Evolutionary conservation across 1,284 basidiomycete genomes (phyloP), one percentile per base, ranked within the genome.

Genomic region (Wallemia ichthyophaga): DNA sequence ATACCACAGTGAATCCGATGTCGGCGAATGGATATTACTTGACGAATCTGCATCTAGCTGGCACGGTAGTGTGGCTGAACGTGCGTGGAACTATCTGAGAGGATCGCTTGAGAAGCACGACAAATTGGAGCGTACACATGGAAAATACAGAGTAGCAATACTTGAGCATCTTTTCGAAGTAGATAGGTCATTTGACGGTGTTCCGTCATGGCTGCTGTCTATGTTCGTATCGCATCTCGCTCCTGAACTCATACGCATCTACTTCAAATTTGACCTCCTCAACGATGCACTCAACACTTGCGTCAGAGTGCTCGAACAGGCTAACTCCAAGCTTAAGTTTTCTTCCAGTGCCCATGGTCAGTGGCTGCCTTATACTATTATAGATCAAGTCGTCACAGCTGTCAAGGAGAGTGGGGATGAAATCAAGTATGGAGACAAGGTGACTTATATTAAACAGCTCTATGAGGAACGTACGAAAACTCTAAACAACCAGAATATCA

Each of bases 41-140:
- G 79, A 79, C 17, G 85, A 88, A 64, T 79, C 81, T 58, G 78
- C 83, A 5, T 75, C 80, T 1, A 81, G 83, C 1, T 92, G 91
- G 81, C 75, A 81, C 33, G 89, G 89, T 0, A 77, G 82, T 0
- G 74, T 81, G 25, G 75, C 80, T 21, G 82, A 86, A 62, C 78
- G 85, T 61, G 88, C 83, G 1, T 88, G 89, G 84, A 75, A 83
- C 65, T 91, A 88, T 68, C 75, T 98, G 57, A 81, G 84, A 62
- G 75, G 81, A 63, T 77, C 82, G 25, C 73, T 96, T 59, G 76
- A 79, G 60, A 78, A 82, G 58, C 78, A 91, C 66, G 88, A 94
- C 67, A 73, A 74, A n/a, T 67, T 73, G 26, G 77, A 80, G 62
- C 83, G 79, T 19, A 78, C 84, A 64, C 81, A 75, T 69, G 74